Percentiles rank a stretch among this genome's conserved stretches.
Evolutionary conservation across 306 rosid species (phyloP).

Genomic region (Cicer chorassanicum): DNA sequence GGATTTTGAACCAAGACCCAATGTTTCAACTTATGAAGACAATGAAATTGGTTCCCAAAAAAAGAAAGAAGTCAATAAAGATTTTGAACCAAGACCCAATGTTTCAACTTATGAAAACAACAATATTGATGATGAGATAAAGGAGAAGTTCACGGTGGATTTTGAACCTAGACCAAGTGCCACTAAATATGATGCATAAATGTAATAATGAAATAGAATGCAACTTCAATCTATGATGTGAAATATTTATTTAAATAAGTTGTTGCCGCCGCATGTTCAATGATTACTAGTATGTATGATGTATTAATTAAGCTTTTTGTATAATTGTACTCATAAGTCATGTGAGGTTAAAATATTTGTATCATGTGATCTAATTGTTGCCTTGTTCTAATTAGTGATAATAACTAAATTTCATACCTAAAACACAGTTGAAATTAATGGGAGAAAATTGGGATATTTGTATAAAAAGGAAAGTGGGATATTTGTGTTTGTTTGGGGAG

Average conservation of each 20-base stretch:
- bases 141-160: not conserved
- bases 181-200: conserved; percentile 6
- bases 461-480: too few relatives aligned
- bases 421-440: too few relatives aligned
- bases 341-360: not conserved
- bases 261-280: not conserved
- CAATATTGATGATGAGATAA: too few relatives aligned
- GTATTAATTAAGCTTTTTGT: not conserved
- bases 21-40: not conserved
- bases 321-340: not conserved
- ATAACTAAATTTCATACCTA: too few relatives aligned
- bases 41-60: not conserved
- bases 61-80: not conserved
- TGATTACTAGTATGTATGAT: not conserved
- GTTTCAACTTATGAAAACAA: not conserved
- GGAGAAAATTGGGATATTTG: too few relatives aligned
- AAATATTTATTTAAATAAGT: conserved; percentile 1
- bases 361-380: too few relatives aligned
- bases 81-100: conserved; percentile 40
- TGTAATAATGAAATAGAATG: not conserved
- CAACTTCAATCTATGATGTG: not conserved
- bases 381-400: too few relatives aligned
- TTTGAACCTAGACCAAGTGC: not conserved
- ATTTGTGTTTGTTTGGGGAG: too few relatives aligned
- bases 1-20: conserved; percentile 40